These are phyloP conservation scores for Chlorella sp. DNA, from an alignment of 139 green algal genomes.

Conservation along the genomic window DNA sequence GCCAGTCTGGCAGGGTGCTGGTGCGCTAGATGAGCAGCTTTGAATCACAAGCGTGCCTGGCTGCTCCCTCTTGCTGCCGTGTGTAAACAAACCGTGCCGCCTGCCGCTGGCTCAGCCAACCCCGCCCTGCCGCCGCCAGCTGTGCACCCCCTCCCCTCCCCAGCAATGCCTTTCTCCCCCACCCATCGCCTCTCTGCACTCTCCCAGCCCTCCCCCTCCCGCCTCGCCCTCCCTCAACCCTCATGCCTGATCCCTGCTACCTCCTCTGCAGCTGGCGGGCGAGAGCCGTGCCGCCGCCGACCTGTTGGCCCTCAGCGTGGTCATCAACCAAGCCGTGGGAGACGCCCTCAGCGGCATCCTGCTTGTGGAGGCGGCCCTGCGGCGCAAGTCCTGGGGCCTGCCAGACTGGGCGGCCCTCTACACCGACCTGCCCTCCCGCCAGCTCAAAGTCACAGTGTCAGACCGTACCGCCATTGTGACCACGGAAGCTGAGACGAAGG, in stretches of 20 bases:
- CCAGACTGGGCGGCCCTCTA: slow-evolving; percentile 88
- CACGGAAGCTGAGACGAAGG: slow-evolving; percentile 78
- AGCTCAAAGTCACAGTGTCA: slow-evolving; percentile 82
- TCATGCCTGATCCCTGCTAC: neutral
- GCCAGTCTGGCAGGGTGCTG: neutral
- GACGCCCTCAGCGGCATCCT: slow-evolving; percentile 92
- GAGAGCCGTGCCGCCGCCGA: slow-evolving; percentile 42
- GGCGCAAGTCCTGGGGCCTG: slow-evolving; percentile 66
- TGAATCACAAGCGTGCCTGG: too few species aligned
- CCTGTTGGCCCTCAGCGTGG: slow-evolving; percentile 69
- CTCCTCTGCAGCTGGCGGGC: slow-evolving; percentile 13
- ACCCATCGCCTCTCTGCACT: neutral
- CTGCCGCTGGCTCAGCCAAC: too few species aligned
- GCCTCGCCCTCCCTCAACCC: neutral
- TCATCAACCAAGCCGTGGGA: slow-evolving; percentile 94
- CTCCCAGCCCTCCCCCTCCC: neutral
- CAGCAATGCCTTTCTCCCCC: too few species aligned
- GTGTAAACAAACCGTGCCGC: too few species aligned
- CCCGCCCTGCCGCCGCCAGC: too few species aligned
- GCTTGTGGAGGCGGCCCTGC: slow-evolving; percentile 88
- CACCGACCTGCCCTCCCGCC: slow-evolving; percentile 84
- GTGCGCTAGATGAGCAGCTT: neutral
- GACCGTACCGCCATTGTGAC: slow-evolving; percentile 78
- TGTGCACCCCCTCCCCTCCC: neutral
- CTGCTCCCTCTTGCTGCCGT: too few species aligned